Base-by-base conservation (phyloP, 2,329 filamentous ascomycete species). In the Aspergillus vadensis region DNA sequence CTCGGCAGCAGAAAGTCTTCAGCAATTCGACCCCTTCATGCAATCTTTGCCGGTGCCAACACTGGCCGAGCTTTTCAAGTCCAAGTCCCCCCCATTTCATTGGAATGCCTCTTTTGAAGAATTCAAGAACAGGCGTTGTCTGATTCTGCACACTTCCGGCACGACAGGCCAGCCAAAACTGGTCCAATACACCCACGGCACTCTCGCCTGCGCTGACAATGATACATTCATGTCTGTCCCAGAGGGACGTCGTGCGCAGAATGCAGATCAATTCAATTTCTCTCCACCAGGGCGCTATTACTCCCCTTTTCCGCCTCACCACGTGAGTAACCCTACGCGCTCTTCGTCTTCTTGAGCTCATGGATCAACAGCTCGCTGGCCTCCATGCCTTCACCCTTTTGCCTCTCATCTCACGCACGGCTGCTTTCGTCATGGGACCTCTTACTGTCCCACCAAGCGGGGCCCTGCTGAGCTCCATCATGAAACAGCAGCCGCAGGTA, bases 21-120 rank as follows among this genome's bases (percentile, higher is more conserved):
- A 50, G n/a, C 47, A 50, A 30, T 50, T 50, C 25, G 47, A 50
- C 47, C 47, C 47, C 12, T 50, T 50, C n/a, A 50, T 50, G 47
- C 25, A 25, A 30, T 17, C n/a, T 5, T 30, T 50, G 25, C 47
- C 32, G 25, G 15, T 50, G 15, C 47, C 47, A 9, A 27, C 8
- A 32, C 25, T 50, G 23, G 10, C 7, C 6, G 47, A 50, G 47
- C 25, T 50, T 9, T 30, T 50, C 3, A 50, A 32, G n/a, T 50
- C 47, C 17, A n/a, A 17, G 25, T 25, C 47, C 6, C 9, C 47
- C 32, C 25, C 47, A 50, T 50, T 17, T 19, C 25, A 50, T 8
- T 50, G 25, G 23, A 17, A 10, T 9, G 25, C 25, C 10, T 17
- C 47, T 12, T 50, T 50, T 32, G 7, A 25, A 17, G 47, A 50